Evolutionary conservation across 257 asterid genomes (phyloP), one percentile per base, ranked within the genome.

Genomic region (Datura wrightii): DNA sequence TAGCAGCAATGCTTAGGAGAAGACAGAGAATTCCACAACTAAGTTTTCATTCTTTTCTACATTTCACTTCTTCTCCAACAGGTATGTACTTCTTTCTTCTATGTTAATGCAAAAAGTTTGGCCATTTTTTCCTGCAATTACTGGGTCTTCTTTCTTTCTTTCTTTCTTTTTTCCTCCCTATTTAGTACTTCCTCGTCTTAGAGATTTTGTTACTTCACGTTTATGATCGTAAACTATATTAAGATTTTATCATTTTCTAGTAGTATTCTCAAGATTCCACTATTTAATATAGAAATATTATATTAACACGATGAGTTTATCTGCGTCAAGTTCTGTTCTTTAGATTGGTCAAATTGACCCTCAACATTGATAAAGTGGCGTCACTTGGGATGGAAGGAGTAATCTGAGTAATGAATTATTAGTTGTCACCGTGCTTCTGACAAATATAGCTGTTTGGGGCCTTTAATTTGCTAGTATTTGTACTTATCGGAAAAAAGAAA

Each of bases 371-470:
- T 46, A 5, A 8, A 46, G 50, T 39, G 42, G 42, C 42, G 13
- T 8, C 19, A 59, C 8, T 31, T 63, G 70, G 42, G 70, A 63
- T 10, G 4, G 70, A 31, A 63, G 42, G 74, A 37, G 11, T 66
- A 66, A 66, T 66, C 1, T 3, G 24, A 36, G 48, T 66, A 8
- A 36, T 66, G 74, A 66, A 66, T 66, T 66, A 37, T 66, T 13
- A 11, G 19, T 18, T 69, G 34, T 37, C 53, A 69, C 79, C 53
- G 39, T 37, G 53, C 36, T 59, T 10, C 37, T 42, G 56, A 71
- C 18, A 71, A 71, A 71, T 71, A 71, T 44, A 44, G 48, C 8
- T 66, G 13, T 48, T 72, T 71, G 79, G 67, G 19, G 80, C 60
- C 24, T 74, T 48, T 3, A 19, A 76, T 76, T 76, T 74, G 24